Evolutionary conservation across 2,329 filamentous ascomycete species (phyloP), one percentile per base, ranked within the genome.

Genomic region (Alternaria gaisen): DNA sequence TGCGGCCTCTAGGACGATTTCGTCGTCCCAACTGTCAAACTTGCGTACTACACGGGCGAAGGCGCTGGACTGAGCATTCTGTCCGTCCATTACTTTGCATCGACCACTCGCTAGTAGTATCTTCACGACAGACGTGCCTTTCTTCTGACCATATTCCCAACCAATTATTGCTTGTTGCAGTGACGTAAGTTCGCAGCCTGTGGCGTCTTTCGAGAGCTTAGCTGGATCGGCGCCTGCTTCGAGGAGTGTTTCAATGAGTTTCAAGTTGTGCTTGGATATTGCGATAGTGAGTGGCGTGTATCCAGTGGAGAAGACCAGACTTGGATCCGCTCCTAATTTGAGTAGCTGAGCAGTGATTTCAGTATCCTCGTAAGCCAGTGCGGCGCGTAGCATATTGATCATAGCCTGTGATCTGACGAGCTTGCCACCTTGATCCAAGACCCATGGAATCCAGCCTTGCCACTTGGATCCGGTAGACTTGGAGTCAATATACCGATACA

Each of bases 391-490:
- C 61, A 74, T 64, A 26, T 64, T 65, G 20, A 16, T 30, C 40
- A 67, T 53, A 7, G 68, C 67, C 41, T 32, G 40, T 24, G 53
- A 30, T n/a, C 52, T 62, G 14, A 73, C 51, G 16, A 72, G 53
- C 16, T 64, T 40, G 8, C 69, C 70, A 28, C 69, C 69, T 32
- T 14, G 24, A 14, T 65, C 56, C 5, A 73, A 44, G 12, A 71
- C 58, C 66, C 69, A 72, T 22, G 56, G 32, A 38, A 74, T 46
- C 71, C 71, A 74, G 3, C 53, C 63, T 41, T 50, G 53, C 16
- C 65, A 41, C 22, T 40, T 9, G 2, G 11, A 14, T 4, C 1
- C 18, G 3, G 10, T n/a, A 11, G 36, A 14, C 2, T 41, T 36
- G 9, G 52, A 28, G 16, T 50, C 28, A 10, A 68, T 58, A 22